These are phyloP conservation scores for Penicillium sp. DNA, from an alignment of 2,329 filamentous ascomycete genomes.

Conservation along the genomic window DNA sequence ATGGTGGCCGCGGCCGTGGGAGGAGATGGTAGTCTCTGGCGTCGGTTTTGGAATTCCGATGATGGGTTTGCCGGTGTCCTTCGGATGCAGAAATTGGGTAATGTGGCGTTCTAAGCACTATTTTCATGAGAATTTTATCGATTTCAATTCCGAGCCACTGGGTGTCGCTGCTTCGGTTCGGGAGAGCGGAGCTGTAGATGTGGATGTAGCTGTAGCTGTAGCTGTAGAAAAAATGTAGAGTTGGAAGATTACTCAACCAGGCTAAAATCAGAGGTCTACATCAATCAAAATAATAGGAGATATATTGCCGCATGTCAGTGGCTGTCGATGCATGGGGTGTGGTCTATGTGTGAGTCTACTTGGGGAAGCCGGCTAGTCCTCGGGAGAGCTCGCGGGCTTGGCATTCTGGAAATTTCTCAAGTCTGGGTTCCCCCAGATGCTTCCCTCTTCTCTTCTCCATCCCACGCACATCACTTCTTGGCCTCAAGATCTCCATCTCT, in stretches of 20 bases:
- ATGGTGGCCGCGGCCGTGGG: conserved; percentile 44
- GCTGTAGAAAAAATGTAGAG: background rate
- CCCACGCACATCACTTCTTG: conserved; percentile 32
- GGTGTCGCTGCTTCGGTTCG: background rate
- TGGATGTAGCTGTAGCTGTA: background rate
- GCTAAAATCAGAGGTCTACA: background rate
- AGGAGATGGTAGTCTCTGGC: conserved; percentile 41
- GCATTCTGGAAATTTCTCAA: conserved; percentile 52
- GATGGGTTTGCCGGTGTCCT: conserved; percentile 24
- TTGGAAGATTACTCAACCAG: background rate
- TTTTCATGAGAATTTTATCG: conserved; percentile 5
- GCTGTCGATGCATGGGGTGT: too few species aligned
- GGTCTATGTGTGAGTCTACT: too few species aligned
- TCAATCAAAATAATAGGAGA: background rate
- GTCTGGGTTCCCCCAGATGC: conserved; percentile 38
- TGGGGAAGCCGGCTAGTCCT: conserved; percentile 35
- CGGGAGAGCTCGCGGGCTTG: conserved; percentile 44
- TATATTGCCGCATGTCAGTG: too few species aligned
- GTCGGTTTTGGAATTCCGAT: conserved; percentile 9
- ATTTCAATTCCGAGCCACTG: background rate
- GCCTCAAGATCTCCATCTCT: conserved; percentile 18
- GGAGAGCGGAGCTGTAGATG: conserved; percentile 9
- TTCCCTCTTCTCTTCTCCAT: conserved; percentile 36
- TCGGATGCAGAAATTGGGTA: conserved; percentile 17
- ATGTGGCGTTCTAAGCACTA: conserved; percentile 27